Evolutionary conservation across 2,329 filamentous ascomycete genomes (phyloP).

Genomic region (Neonectria sp.): DNA sequence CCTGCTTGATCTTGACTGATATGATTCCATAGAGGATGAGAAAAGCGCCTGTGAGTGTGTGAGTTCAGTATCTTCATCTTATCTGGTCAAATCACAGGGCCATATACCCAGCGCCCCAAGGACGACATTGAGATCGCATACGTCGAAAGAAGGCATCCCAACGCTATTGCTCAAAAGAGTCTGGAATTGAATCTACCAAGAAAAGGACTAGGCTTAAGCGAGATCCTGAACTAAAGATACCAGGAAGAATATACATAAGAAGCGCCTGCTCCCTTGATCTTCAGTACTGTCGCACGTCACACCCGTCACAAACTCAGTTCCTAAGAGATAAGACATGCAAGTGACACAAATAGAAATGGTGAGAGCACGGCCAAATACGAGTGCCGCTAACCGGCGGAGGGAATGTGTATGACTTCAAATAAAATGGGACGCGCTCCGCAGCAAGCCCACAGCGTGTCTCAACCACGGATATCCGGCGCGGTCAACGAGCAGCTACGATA

Average conservation of each 20-base stretch:
- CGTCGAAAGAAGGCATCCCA: constrained; percentile 24
- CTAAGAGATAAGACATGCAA: constrained; percentile 7
- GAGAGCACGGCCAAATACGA: neutral
- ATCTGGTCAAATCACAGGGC: no score
- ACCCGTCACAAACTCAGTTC: neutral
- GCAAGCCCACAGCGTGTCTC: constrained; percentile 7
- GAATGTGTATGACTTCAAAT: constrained; percentile 8
- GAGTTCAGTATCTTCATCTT: neutral
- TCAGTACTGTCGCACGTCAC: neutral
- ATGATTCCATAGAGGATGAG: constrained; percentile 64
- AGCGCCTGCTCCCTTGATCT: constrained; percentile 13
- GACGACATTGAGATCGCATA: constrained; percentile 26
- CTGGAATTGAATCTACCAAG: constrained; percentile 13
- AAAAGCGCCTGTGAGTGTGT: constrained; percentile 57
- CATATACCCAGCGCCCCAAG: constrained; percentile 24
- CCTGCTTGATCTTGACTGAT: constrained; percentile 67
- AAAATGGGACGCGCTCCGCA: neutral
- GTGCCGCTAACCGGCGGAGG: constrained; percentile 21
- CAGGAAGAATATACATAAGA: neutral
- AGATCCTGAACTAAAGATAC: constrained; percentile 1
- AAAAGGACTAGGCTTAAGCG: neutral
- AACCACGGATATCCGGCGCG: constrained; percentile 3
- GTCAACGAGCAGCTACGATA: neutral
- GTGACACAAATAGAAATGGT: neutral
- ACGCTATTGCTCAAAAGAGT: neutral